A percentile compares a stretch with the other conserved stretches of the same genome.
These are phyloP conservation scores for Russula foetens DNA, from an alignment of 768 basidiomycete genomes.

Conservation along the genomic window DNA sequence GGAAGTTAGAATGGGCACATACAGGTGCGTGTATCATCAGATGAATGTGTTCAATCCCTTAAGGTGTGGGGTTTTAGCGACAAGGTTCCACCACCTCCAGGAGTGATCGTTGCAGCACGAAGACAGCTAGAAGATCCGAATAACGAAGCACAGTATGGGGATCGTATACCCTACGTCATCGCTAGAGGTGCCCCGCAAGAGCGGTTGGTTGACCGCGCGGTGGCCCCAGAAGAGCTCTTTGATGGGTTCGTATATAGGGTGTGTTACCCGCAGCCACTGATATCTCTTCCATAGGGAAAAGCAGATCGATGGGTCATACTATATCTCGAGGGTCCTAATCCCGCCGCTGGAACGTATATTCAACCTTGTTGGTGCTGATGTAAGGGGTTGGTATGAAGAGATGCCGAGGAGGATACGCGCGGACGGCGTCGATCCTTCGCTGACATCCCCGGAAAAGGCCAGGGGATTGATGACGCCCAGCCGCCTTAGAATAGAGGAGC, in stretches of 20 bases:
- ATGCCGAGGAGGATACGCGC: slow-evolving; percentile 62
- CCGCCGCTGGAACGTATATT: slow-evolving; percentile 88
- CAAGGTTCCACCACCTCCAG: slow-evolving; percentile 82
- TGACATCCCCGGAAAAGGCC: slow-evolving; percentile 30
- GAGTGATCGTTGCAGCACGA: slow-evolving; percentile 76
- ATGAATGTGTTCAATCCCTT: not conserved
- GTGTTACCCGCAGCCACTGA: not conserved
- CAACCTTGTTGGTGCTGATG: slow-evolving; percentile 84
- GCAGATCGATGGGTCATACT: slow-evolving; percentile 81
- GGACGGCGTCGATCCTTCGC: slow-evolving; percentile 30
- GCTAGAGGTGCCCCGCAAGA: slow-evolving; percentile 50
- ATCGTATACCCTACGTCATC: slow-evolving; percentile 90
- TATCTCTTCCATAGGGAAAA: slow-evolving; percentile 38
- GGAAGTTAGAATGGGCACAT: slow-evolving; percentile 88
- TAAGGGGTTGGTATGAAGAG: slow-evolving; percentile 76
- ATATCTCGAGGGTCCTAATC: slow-evolving; percentile 80
- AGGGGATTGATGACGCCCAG: slow-evolving; percentile 28
- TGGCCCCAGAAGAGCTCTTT: slow-evolving; percentile 64
- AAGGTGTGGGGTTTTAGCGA: slow-evolving; percentile 43
- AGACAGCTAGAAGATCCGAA: slow-evolving; percentile 66
- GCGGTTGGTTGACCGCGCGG: slow-evolving; percentile 66
- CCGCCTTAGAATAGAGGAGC: slow-evolving; percentile 57
- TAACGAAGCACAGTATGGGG: slow-evolving; percentile 85
- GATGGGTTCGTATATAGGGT: slow-evolving; percentile 38
- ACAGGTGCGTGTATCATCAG: slow-evolving; percentile 47